phyloP scores from a whole-genome alignment of 371 early-diverging fungal species.

The Sporodiniella umbellata region DNA sequence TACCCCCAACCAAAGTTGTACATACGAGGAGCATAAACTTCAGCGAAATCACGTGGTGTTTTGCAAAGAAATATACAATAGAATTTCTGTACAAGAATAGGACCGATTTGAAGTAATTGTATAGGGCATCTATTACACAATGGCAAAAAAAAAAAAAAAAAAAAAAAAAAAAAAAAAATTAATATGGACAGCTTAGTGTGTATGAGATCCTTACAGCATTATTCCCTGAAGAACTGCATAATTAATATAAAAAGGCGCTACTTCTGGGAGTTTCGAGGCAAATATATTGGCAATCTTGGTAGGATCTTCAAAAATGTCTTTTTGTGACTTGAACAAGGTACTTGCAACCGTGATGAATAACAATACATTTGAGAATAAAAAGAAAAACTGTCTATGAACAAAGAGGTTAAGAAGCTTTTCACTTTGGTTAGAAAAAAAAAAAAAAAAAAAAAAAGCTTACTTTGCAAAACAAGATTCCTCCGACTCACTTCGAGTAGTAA shows the following conservation, averaged over 20 bases:
- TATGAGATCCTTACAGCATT: slow-evolving; percentile 54
- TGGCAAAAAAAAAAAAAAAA: not conserved
- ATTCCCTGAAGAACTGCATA: slow-evolving; percentile 62
- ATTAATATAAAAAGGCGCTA: slow-evolving; percentile 67
- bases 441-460: no score
- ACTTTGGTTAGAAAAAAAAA: not conserved
- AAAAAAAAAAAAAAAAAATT: not conserved
- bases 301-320: slow-evolving; percentile 67
- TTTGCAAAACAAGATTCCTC: slow-evolving; percentile 67
- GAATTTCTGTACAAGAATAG: slow-evolving; percentile 53
- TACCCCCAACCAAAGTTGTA: slow-evolving; percentile 70
- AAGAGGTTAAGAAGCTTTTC: not conserved
- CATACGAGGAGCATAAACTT: slow-evolving; percentile 59
- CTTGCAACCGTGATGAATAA: slow-evolving; percentile 80
- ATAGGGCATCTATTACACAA: slow-evolving; percentile 53
- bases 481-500: slow-evolving; percentile 66
- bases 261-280: slow-evolving; percentile 67
- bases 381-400: slow-evolving; percentile 80
- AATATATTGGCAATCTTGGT: slow-evolving; percentile 66
- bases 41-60: slow-evolving; percentile 68
- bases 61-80: slow-evolving; percentile 50
- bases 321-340: slow-evolving; percentile 70
- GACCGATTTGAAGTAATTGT: slow-evolving; percentile 60
- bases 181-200: no score
- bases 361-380: slow-evolving; percentile 84